These are phyloP conservation scores for Myxozyma udenii DNA, from an alignment of 805 yeast genomes.

Conservation along the genomic window DNA sequence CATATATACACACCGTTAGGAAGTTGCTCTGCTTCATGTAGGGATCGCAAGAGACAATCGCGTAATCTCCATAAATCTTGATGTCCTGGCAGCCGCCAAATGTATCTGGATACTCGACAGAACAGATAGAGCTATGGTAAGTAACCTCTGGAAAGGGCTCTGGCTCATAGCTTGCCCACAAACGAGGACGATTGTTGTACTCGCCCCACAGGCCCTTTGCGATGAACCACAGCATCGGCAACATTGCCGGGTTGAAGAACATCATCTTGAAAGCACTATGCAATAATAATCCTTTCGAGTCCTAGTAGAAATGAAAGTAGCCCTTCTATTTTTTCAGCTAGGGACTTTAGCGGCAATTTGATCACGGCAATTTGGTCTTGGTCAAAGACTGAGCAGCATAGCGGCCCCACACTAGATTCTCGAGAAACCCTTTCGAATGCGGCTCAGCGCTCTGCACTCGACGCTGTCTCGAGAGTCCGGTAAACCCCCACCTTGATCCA, in stretches of 20 bases:
- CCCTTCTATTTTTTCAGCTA: too few species aligned
- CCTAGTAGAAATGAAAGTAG: too few species aligned
- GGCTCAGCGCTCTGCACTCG: too few species aligned
- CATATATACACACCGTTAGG: conserved; percentile 12
- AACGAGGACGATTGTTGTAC: conserved; percentile 26
- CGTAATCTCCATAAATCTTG: conserved; percentile 25
- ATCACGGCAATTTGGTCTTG: too few species aligned
- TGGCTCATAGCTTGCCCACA: conserved; percentile 25
- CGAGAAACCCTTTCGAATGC: too few species aligned
- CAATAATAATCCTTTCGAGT: too few species aligned
- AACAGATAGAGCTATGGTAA: conserved; percentile 17
- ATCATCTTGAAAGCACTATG: too few species aligned
- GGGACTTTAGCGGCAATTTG: too few species aligned
- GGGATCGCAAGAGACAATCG: conserved; percentile 28
- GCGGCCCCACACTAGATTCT: too few species aligned
- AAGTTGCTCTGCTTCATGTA: conserved; percentile 25
- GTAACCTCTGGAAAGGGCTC: conserved; percentile 28
- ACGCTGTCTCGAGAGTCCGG: too few species aligned
- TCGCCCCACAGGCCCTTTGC: conserved; percentile 27
- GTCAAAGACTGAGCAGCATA: too few species aligned
- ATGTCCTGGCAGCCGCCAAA: conserved; percentile 27
- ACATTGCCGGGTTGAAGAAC: conserved; percentile 26
- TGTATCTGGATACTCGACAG: conserved; percentile 17
- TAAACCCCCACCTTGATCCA: too few species aligned
- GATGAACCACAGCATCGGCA: conserved; percentile 28